Base-by-base conservation (phyloP, 345 rosid genomes). In the Populus nigra region DNA sequence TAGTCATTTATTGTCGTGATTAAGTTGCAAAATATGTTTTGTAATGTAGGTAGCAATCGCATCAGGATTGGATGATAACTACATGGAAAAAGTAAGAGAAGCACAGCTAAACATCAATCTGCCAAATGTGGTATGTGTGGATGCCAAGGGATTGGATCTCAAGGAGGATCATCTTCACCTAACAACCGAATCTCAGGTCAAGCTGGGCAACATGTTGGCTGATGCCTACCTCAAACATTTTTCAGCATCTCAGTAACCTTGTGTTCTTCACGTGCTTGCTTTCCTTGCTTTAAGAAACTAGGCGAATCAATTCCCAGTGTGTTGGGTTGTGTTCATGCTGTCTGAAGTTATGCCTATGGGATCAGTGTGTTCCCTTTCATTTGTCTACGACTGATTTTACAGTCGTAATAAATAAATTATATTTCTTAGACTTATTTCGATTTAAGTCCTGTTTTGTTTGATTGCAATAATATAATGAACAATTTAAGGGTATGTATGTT, bases 81-180 rank as follows among this genome's bases (percentile, higher is more conserved):
- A 89, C 80, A 69, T 89, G 31, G 97, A 90, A 75, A 90, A 78
- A 69, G 94, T 93, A 50, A 89, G 98, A 71, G 89, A 87, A 84
- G 96, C 96, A 2, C 98, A 95, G 68, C 69, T 90, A 33, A 85
- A 87, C 20, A 79, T 92, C 31, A 82, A 87, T 35, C 76, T 92
- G 0, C 85, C 87, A 0, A 91, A 92, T 71, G 93, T 91, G 50
- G 86, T 83, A 4, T 88, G 94, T 57, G 93, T 92, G 2, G 98
- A 93, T 81, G 97, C 96, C 1, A 90, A 87, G 77, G 99, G 98
- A 29, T 79, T 93, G 87, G 76, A 81, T 1, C 86, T 95, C 27
- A 85, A 88, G 76, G 84, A 89, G 6, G 98, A 95, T 76, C 68
- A 93, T 70, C 92, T 93, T 78, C 96, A 95, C 83, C 88, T 93